Conservation (phyloP, 805 yeast species). For the Tetrapisispora nanseiensis region DNA sequence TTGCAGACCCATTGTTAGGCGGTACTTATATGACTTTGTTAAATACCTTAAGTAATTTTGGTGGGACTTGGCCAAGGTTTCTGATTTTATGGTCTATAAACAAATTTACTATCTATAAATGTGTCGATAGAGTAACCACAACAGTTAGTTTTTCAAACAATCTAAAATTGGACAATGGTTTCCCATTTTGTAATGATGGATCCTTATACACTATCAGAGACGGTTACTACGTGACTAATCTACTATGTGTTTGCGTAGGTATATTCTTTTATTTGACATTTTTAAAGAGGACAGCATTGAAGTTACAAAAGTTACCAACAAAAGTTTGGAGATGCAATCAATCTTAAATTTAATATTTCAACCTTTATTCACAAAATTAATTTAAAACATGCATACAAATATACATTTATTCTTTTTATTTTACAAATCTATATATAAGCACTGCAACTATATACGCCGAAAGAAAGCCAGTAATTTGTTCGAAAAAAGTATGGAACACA, state of each 20-base stretch:
- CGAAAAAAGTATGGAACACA: conserved; percentile 73
- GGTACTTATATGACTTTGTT: conserved; percentile 97
- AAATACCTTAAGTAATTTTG: conserved; percentile 84
- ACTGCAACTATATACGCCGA: conserved; percentile 38
- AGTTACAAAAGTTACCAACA: conserved; percentile 63
- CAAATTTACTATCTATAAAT: conserved; percentile 56
- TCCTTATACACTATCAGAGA: conserved; percentile 43
- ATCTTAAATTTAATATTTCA: neutral
- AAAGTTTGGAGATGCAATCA: conserved; percentile 56
- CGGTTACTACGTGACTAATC: conserved; percentile 77
- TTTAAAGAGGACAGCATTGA: conserved; percentile 51
- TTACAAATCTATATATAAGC: neutral
- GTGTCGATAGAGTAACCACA: conserved; percentile 27
- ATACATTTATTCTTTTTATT: neutral
- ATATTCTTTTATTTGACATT: conserved; percentile 50
- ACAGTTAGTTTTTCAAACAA: neutral
- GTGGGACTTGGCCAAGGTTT: conserved; percentile 97
- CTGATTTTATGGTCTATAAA: conserved; percentile 74
- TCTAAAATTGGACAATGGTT: neutral
- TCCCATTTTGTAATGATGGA: conserved; percentile 1
- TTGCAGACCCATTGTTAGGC: conserved; percentile 92
- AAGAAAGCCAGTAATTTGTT: conserved; percentile 61
- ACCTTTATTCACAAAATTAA: neutral
- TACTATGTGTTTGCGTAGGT: conserved; percentile 63
- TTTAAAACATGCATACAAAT: neutral